phyloP scores from a whole-genome alignment of 1,139 yeast species.

The Lodderomyces beijingensis region DNA sequence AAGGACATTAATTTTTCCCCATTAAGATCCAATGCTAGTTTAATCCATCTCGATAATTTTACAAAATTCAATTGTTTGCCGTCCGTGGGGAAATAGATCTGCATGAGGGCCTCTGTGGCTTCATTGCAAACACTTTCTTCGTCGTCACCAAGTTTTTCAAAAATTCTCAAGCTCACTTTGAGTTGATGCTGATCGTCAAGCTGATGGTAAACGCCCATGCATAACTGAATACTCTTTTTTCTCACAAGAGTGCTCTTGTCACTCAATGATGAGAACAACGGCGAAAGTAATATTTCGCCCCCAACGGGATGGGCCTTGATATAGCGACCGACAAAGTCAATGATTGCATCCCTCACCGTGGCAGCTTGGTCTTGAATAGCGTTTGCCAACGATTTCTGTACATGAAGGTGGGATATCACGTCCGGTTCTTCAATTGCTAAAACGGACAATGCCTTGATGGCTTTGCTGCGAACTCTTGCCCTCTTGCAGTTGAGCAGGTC shows the following conservation, averaged over 20 bases:
- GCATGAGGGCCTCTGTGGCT: constrained; percentile 26
- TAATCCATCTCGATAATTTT: neutral
- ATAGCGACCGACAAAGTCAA: constrained; percentile 60
- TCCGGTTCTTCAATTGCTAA: constrained; percentile 48
- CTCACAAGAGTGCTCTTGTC: constrained; percentile 68
- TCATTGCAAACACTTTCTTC: constrained; percentile 53
- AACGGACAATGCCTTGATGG: constrained; percentile 50
- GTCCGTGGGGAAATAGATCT: constrained; percentile 3
- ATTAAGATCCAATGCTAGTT: no score
- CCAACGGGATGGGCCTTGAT: constrained; percentile 41
- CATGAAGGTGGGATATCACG: constrained; percentile 44
- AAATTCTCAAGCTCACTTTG: constrained; percentile 45
- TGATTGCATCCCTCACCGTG: constrained; percentile 68
- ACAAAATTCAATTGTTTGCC: neutral
- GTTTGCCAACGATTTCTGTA: constrained; percentile 50
- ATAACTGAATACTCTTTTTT: constrained; percentile 54
- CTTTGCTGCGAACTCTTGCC: constrained; percentile 60
- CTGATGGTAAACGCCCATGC: constrained; percentile 43
- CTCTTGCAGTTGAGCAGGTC: constrained; percentile 43
- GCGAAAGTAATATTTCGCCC: constrained; percentile 44
- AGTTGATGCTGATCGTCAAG: constrained; percentile 30
- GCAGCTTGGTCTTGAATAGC: constrained; percentile 61
- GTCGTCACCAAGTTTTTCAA: constrained; percentile 63
- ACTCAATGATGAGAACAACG: constrained; percentile 45
- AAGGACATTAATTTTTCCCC: no score